These are phyloP conservation scores for Saksenaea oblongispora DNA, from an alignment of 371 early-diverging fungal species.

Conservation along the genomic window DNA sequence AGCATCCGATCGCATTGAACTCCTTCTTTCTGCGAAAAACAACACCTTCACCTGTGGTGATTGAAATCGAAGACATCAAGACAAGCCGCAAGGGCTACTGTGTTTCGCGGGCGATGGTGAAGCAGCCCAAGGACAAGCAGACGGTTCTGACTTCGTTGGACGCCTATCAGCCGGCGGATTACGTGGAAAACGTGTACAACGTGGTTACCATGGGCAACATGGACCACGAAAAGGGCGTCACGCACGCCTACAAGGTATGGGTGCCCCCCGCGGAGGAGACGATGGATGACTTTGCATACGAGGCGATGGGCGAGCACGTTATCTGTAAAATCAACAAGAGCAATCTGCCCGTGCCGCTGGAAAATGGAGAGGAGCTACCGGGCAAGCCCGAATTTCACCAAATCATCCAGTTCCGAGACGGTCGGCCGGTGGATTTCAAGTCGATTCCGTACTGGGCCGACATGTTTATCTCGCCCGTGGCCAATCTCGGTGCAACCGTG, in stretches of 20 bases:
- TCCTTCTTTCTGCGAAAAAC: conserved; percentile 45
- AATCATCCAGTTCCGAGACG: conserved; percentile 32
- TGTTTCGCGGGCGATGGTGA: conserved; percentile 27
- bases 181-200: conserved; percentile 30
- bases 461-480: conserved; percentile 44
- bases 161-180: conserved; percentile 23
- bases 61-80: conserved; percentile 41
- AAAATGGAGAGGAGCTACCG: neutral
- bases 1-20: conserved; percentile 45
- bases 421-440: conserved; percentile 39
- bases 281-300: conserved; percentile 25
- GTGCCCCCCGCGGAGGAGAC: conserved; percentile 21
- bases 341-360: neutral
- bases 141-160: conserved; percentile 5
- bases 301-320: conserved; percentile 33
- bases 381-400: conserved; percentile 42
- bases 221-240: conserved; percentile 35
- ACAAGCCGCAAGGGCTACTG: conserved; percentile 44
- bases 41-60: conserved; percentile 22
- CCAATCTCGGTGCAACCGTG: conserved; percentile 25
- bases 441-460: conserved; percentile 48
- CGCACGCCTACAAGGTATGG: conserved; percentile 19
- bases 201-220: conserved; percentile 50
- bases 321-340: neutral
- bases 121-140: conserved; percentile 29